These are phyloP conservation scores for Linderniella brevidens DNA, from an alignment of 257 asterid species.

Conservation along the genomic window DNA sequence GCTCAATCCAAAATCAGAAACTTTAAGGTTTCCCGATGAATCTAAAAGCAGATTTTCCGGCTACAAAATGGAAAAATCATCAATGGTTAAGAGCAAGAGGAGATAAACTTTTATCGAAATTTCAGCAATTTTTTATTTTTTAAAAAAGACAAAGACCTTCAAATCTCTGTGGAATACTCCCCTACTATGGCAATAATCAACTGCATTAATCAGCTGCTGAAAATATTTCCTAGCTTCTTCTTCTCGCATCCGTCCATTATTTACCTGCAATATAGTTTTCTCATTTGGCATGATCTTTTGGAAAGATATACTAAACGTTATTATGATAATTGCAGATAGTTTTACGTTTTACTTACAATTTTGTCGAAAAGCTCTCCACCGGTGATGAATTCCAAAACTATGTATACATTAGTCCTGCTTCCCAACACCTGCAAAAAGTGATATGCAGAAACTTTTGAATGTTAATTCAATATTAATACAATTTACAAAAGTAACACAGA, in stretches of 20 bases:
- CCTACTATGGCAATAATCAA: slow-evolving; percentile 94
- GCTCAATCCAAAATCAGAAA: slow-evolving; percentile 91
- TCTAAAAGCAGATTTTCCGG: slow-evolving; percentile 82
- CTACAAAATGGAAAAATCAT: too few species aligned
- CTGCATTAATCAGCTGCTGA: slow-evolving; percentile 83
- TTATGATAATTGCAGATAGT: neutral
- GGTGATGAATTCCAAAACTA: slow-evolving; percentile 75
- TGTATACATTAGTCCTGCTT: slow-evolving; percentile 85
- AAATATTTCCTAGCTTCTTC: slow-evolving; percentile 75
- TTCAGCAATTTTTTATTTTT: neutral
- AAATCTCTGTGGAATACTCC: slow-evolving; percentile 91
- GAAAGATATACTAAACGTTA: too few species aligned
- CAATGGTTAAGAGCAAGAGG: too few species aligned
- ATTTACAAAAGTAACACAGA: neutral
- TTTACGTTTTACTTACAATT: slow-evolving; percentile 42
- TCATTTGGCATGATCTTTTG: too few species aligned
- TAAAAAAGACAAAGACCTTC: slow-evolving; percentile 28
- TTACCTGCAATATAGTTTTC: slow-evolving; percentile 27
- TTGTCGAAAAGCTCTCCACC: slow-evolving; percentile 97
- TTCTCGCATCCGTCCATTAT: slow-evolving; percentile 84
- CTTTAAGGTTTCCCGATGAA: slow-evolving; percentile 76
- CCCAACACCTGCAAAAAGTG: slow-evolving; percentile 61
- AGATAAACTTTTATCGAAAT: neutral
- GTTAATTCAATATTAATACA: neutral
- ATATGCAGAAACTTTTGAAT: too few species aligned